Percentiles rank a stretch among this genome's conserved stretches.
Conservation (phyloP, 1,284 basidiomycete species). For the Gymnopus androsaceus region DNA sequence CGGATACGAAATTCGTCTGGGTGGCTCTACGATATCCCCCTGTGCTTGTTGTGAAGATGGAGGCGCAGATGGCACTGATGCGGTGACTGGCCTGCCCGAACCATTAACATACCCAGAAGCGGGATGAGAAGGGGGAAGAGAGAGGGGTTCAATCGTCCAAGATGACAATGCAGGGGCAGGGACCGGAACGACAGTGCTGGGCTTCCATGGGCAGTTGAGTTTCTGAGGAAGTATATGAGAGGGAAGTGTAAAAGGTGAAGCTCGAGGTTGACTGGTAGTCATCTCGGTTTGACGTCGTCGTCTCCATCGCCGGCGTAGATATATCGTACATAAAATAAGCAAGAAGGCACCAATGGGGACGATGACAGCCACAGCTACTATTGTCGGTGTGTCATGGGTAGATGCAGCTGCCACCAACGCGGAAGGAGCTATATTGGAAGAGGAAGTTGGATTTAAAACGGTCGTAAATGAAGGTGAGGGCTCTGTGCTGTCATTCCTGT, state of each 20-base stretch:
- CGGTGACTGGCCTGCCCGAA: not conserved
- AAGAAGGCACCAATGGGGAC: not conserved
- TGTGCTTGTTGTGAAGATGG: not conserved
- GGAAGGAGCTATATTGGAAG: not conserved
- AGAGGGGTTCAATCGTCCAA: conserved; percentile 2
- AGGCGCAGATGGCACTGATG: conserved; percentile 5
- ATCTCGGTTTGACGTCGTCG: not conserved
- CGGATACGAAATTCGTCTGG: too few relatives aligned
- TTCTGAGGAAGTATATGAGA: too few relatives aligned
- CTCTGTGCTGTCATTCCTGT: not conserved
- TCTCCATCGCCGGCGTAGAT: not conserved
- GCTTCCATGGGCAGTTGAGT: too few relatives aligned
- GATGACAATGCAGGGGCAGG: not conserved
- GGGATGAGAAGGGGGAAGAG: conserved; percentile 5
- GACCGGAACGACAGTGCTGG: not conserved
- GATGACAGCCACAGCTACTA: not conserved
- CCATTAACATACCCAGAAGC: conserved; percentile 7
- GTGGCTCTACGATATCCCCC: not conserved
- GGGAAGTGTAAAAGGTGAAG: too few relatives aligned
- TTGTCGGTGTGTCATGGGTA: not conserved
- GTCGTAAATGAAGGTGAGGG: not conserved
- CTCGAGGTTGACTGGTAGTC: too few relatives aligned
- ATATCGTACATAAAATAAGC: not conserved
- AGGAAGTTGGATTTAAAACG: not conserved
- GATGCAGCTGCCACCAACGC: not conserved